Evolutionary conservation across 1,284 basidiomycete species (phyloP), one percentile per base, ranked within the genome.

Genomic region (Neonothopanus nambi): DNA sequence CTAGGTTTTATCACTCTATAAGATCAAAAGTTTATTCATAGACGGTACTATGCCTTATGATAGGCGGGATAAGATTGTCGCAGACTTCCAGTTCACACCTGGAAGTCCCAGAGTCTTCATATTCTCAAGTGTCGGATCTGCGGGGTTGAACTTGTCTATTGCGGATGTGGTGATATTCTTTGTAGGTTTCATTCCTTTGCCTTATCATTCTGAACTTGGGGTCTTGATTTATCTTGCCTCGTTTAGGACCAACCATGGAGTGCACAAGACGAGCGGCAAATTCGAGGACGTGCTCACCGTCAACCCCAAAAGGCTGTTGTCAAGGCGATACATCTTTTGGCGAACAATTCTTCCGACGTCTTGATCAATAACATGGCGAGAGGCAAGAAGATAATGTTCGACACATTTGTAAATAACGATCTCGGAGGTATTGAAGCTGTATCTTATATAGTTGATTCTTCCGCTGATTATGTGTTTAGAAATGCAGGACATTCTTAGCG

Each of bases 171-270:
- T 69, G 1, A 66, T 69, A 7, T 64, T 63, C 41, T 37, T 68
- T 4, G 66, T 69, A 56, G 15, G 66, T 57, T 35, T 50, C 13
- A 21, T 30, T 46, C 2, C 26, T 8, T n/a, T n/a, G n/a, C n/a
- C n/a, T n/a, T n/a, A n/a, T n/a, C n/a, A 20, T 26, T 5, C 35
- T 38, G 24, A 3, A 11, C 11, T 5, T 28, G 26, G 6, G 35
- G 21, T 48, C n/a, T 17, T 30, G 40, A 8, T 17, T 35, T 13
- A 13, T 23, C 15, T 15, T 30, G 36, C 12, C 52, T 3, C 0
- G 23, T 1, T 21, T 33, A 70, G 68, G 67, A 66, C 21, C 64
- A 68, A 36, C 61, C 62, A 4, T 71, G 68, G 45, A n/a, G n/a
- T n/a, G n/a, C n/a, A n/a, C n/a, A n/a, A n/a, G n/a, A n/a, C n/a